Percentiles rank a stretch among this genome's conserved stretches.
These are phyloP conservation scores for Phytophthora melonis DNA, from an alignment of 352 stramenopile species.

Conservation along the genomic window DNA sequence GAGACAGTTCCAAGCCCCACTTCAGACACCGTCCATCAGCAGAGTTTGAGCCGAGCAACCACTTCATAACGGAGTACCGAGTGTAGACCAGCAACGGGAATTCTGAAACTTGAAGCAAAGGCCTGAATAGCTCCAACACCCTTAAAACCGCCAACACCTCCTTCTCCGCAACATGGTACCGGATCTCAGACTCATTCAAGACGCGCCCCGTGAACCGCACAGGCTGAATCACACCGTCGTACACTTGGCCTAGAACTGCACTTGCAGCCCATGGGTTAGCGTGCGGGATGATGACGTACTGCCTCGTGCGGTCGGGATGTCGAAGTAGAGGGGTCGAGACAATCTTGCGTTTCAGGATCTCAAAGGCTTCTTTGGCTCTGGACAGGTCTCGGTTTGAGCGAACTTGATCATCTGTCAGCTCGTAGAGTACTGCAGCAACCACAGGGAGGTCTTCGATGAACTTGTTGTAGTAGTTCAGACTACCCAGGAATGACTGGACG, in stretches of 20 bases:
- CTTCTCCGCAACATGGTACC: constrained; percentile 8
- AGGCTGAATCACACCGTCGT: too few species aligned
- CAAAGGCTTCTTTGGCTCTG: not conserved
- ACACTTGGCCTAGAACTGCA: too few species aligned
- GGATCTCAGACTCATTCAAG: not conserved
- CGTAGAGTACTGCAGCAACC: too few species aligned
- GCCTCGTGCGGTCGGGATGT: too few species aligned
- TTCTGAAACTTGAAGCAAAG: not conserved
- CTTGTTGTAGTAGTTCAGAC: too few species aligned
- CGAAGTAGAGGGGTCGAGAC: not conserved
- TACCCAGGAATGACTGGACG: too few species aligned
- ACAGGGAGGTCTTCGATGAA: too few species aligned
- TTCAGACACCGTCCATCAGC: not conserved
- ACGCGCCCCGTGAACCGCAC: not conserved
- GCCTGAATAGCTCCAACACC: not conserved
- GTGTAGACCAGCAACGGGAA: not conserved
- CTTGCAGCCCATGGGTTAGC: too few species aligned
- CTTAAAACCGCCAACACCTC: constrained; percentile 1
- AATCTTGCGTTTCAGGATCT: constrained; percentile 8
- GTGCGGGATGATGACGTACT: too few species aligned
- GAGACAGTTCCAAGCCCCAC: not conserved
- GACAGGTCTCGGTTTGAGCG: not conserved
- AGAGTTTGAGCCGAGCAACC: constrained; percentile 1
- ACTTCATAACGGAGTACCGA: constrained; percentile 14
- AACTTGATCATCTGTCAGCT: not conserved